These are phyloP conservation scores for Amanita pseudoporphyria DNA, from an alignment of 768 basidiomycete genomes.

Conservation along the genomic window DNA sequence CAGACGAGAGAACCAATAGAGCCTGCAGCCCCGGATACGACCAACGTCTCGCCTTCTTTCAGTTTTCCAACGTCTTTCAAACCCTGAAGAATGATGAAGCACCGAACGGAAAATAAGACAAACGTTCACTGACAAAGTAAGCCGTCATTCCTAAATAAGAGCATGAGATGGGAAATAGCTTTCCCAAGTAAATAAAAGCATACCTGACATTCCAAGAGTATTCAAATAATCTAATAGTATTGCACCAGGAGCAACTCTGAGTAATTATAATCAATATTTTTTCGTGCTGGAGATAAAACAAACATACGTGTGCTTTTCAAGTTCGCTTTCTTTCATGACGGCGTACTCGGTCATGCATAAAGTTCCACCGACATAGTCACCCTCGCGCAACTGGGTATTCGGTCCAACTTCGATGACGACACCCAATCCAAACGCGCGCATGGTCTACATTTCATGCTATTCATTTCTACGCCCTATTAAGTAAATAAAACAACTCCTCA, in stretches of 20 bases:
- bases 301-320: constrained; percentile 49
- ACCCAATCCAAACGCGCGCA: constrained; percentile 65
- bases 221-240: constrained; percentile 73
- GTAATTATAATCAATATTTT: background rate
- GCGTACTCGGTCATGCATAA: constrained; percentile 80
- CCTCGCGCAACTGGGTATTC: constrained; percentile 45
- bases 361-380: constrained; percentile 57
- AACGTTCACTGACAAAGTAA: constrained; percentile 56
- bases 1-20: constrained; percentile 80
- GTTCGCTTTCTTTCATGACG: constrained; percentile 41
- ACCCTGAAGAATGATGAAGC: constrained; percentile 38
- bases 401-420: constrained; percentile 51
- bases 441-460: constrained; percentile 32
- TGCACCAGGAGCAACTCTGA: constrained; percentile 49
- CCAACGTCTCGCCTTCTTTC: constrained; percentile 76
- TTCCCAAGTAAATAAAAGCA: constrained; percentile 11
- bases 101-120: background rate
- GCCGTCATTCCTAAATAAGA: constrained; percentile 63
- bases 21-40: constrained; percentile 88
- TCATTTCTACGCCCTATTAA: background rate
- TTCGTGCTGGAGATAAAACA: background rate
- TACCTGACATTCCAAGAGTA: constrained; percentile 67
- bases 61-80: constrained; percentile 71
- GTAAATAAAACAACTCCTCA: constrained; percentile 9
- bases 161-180: background rate